Conservation (phyloP, 1,284 basidiomycete species). For the Coniferiporia sulphurascens region DNA sequence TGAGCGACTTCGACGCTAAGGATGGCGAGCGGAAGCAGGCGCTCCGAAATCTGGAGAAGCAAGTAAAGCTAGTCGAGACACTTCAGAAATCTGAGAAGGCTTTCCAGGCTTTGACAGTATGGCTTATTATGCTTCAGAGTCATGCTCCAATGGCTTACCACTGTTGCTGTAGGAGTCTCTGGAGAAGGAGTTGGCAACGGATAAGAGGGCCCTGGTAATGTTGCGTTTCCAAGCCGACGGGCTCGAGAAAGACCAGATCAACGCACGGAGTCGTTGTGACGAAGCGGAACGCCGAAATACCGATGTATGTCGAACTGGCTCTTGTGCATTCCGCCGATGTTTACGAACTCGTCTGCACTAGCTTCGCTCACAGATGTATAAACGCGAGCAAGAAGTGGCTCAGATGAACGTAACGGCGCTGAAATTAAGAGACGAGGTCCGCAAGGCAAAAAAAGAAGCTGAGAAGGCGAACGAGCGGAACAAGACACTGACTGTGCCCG, state of each 20-base stretch:
- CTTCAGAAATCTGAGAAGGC: slow-evolving; percentile 63
- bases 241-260: not conserved
- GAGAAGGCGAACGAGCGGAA: slow-evolving; percentile 45
- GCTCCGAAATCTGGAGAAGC: slow-evolving; percentile 67
- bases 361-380: slow-evolving; percentile 5
- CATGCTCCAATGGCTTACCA: not conserved
- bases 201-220: not conserved
- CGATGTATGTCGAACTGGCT: not conserved
- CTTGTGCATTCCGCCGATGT: not conserved
- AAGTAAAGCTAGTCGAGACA: slow-evolving; percentile 71
- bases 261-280: not conserved
- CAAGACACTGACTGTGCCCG: slow-evolving; percentile 35
- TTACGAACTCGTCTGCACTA: not conserved
- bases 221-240: not conserved
- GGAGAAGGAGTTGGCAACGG: slow-evolving; percentile 27
- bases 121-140: slow-evolving; percentile 20
- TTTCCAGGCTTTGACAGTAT: slow-evolving; percentile 53
- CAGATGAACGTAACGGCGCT: slow-evolving; percentile 32
- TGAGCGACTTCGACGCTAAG: slow-evolving; percentile 84
- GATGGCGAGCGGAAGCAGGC: slow-evolving; percentile 75
- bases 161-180: slow-evolving; percentile 19
- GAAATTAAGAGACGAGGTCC: slow-evolving; percentile 42
- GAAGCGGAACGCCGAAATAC: not conserved
- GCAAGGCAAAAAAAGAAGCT: slow-evolving; percentile 45
- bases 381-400: slow-evolving; percentile 22